Percentiles rank a stretch among this genome's conserved stretches.
Conservation (phyloP, 2,329 filamentous ascomycete species). For the Biscogniauxia sp. region DNA sequence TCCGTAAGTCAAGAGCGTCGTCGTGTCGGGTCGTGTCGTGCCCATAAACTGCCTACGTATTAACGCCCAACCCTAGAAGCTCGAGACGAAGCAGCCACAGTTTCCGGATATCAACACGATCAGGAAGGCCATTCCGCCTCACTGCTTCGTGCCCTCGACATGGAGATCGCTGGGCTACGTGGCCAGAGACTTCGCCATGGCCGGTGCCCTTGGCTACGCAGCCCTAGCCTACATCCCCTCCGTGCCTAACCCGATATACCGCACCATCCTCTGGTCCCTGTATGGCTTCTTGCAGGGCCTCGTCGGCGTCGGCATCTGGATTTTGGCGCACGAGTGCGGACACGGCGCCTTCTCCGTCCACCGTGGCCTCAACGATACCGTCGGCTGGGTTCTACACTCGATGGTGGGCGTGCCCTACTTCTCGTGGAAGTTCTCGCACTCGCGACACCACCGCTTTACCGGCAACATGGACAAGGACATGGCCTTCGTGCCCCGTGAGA, state of each 20-base stretch:
- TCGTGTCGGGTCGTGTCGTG: no score
- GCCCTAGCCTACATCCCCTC: slow-evolving; percentile 54
- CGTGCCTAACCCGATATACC: slow-evolving; percentile 43
- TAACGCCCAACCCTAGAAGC: slow-evolving; percentile 11
- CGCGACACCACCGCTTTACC: slow-evolving; percentile 66
- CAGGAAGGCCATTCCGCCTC: slow-evolving; percentile 54
- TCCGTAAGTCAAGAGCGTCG: slow-evolving; percentile 11
- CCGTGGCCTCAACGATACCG: slow-evolving; percentile 55
- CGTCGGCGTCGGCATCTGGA: slow-evolving; percentile 64
- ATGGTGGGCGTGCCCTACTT: slow-evolving; percentile 68
- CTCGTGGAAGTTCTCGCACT: slow-evolving; percentile 70
- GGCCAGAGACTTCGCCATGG: slow-evolving; percentile 52
- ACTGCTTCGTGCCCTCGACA: slow-evolving; percentile 59
- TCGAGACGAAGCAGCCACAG: slow-evolving; percentile 15
- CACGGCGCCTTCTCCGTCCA: slow-evolving; percentile 64
- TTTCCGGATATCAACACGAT: slow-evolving; percentile 49
- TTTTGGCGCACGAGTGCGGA: slow-evolving; percentile 69
- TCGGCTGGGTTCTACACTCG: slow-evolving; percentile 65
- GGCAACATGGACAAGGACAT: slow-evolving; percentile 68
- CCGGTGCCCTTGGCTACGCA: slow-evolving; percentile 46
- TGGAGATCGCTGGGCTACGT: slow-evolving; percentile 54
- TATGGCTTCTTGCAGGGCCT: slow-evolving; percentile 66
- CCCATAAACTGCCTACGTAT: background rate
- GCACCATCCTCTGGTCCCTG: slow-evolving; percentile 49
- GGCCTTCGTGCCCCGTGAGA: slow-evolving; percentile 57